Conservation (phyloP, 257 asterid genomes). For the Gentiana straminea region DNA sequence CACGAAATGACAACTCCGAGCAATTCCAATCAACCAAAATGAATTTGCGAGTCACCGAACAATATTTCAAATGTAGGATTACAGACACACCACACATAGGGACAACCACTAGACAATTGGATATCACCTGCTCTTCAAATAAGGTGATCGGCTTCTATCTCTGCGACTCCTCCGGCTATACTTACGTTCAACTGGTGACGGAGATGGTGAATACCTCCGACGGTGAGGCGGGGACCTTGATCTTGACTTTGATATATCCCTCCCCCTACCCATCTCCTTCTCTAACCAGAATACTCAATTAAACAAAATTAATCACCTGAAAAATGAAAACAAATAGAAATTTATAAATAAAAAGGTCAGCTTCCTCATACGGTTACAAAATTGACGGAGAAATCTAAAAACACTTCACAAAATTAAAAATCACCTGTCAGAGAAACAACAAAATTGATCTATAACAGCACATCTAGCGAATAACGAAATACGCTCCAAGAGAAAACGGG, state of each 20-base stretch:
- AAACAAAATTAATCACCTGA: neutral
- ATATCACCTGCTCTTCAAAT: conserved; percentile 92
- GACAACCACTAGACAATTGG: conserved; percentile 28
- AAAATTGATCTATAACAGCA: no score
- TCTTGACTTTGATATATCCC: neutral
- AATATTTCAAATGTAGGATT: conserved; percentile 2
- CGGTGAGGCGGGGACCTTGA: conserved; percentile 77
- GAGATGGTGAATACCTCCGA: conserved; percentile 84
- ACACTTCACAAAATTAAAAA: no score
- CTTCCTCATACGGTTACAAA: no score
- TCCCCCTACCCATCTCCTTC: neutral
- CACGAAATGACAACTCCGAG: conserved; percentile 20
- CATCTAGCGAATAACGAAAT: no score
- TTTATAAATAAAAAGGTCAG: no score
- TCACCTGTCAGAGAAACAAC: no score
- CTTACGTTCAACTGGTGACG: conserved; percentile 64
- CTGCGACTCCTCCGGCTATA: conserved; percentile 76
- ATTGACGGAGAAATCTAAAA: no score
- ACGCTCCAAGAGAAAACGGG: no score
- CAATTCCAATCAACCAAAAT: conserved; percentile 18
- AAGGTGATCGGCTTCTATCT: conserved; percentile 82
- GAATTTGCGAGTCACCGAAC: conserved; percentile 17
- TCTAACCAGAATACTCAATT: neutral
- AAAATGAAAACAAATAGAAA: no score
- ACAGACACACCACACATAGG: conserved; percentile 4